Base-by-base conservation (phyloP, 73 alveolate species). In the Paramecium primaurelia region DNA sequence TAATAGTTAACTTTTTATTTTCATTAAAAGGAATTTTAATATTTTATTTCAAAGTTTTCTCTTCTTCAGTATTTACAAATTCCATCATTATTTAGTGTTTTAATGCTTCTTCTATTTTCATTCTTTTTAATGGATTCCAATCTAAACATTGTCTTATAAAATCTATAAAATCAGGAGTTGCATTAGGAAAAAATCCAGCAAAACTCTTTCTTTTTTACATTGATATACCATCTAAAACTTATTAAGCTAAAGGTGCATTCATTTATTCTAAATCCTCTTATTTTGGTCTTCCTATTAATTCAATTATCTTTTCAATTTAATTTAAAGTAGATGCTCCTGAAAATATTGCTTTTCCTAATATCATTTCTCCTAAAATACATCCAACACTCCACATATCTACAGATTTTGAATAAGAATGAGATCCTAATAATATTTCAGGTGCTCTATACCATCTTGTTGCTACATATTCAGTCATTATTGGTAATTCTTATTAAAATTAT, bases 1-100 rank as follows among this genome's bases (percentile, higher is more conserved):
- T 93, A 58, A 95, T 92, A 4, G 96, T 90, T 85, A 93, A 96
- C 54, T 96, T 96, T 49, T 92, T 91, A 77, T 95, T 94, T 80
- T 96, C 99, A 77, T 96, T 97, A 77, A 96, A 86, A 8, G 99
- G 95, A 6, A 95, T 95, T n/a, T 58, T 92, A 69, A 96, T 95
- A 71, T 59, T 96, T 58, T 58, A 89, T 64, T 77, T 93, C 88
- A 97, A 93, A 18, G 86, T 94, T 30, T 95, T 94, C 69, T 96
- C 99, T 36, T 96, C 99, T 36, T 93, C 97, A 11, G 92, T 90
- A 87, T 96, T 95, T 80, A 93, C 97, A 87, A 95, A 96, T 37
- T 96, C 94, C 2, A 95, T 93, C 47, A 96, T 96, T 58, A 93
- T 93, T 26, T 97, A 96, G 68, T 95, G 98, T 38, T 83, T 88